These are phyloP conservation scores for Hyphodiscus hymeniophilus DNA, from an alignment of 495 filamentous ascomycete species.

Conservation along the genomic window DNA sequence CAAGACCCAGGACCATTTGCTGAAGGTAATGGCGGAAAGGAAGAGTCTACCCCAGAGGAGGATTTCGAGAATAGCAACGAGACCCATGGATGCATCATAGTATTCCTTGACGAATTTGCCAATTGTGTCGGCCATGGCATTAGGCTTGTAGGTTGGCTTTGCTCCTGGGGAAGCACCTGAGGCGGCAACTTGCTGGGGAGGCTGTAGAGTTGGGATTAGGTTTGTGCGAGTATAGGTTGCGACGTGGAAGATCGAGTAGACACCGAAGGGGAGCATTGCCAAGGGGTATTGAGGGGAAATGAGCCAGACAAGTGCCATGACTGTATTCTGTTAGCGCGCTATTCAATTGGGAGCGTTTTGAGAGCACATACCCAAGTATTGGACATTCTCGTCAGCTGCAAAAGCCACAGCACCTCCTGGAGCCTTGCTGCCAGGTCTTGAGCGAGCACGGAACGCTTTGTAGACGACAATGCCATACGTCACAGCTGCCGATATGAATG, in stretches of 20 bases:
- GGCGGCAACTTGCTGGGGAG: conserved; percentile 33
- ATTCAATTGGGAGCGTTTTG: neutral
- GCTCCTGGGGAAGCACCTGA: conserved; percentile 49
- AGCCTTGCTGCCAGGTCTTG: conserved; percentile 52
- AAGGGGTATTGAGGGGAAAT: conserved; percentile 80
- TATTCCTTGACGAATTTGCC: conserved; percentile 94
- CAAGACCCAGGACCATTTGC: conserved; percentile 83
- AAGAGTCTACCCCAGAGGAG: conserved; percentile 75
- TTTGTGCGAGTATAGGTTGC: conserved; percentile 72
- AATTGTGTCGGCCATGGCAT: conserved; percentile 69
- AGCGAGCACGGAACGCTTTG: conserved; percentile 84
- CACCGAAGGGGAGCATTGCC: conserved; percentile 86
- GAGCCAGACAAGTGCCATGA: conserved; percentile 93
- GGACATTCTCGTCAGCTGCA: conserved; percentile 86
- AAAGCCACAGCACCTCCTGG: conserved; percentile 52
- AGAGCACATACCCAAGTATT: conserved; percentile 75
- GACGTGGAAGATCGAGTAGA: conserved; percentile 98
- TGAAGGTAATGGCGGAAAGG: conserved; percentile 72
- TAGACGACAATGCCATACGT: conserved; percentile 99
- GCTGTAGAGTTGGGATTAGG: conserved; percentile 55
- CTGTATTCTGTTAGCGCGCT: conserved; percentile 35
- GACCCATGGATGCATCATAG: conserved; percentile 83
- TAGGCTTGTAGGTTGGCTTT: conserved; percentile 53
- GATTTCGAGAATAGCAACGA: conserved; percentile 70
- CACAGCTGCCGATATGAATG: conserved; percentile 77